Evolutionary conservation across 2,329 filamentous ascomycete species (phyloP).

Genomic region (Periconia digitata): DNA sequence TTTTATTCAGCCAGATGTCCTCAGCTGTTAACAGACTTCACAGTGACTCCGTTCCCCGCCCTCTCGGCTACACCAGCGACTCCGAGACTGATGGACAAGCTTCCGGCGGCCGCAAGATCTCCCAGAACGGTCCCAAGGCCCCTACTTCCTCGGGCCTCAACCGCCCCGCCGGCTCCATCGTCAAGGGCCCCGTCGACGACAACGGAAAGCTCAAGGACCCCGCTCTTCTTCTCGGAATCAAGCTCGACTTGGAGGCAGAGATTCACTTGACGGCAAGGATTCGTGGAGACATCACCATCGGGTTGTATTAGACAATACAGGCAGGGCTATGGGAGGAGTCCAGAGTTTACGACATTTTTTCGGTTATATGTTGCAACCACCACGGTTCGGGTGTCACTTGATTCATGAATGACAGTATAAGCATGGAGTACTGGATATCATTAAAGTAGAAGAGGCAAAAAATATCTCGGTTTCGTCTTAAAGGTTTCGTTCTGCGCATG

Average conservation of each 20-base stretch:
- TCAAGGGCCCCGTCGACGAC: constrained; percentile 60
- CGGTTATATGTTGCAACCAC: too few species aligned
- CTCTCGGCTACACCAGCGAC: constrained; percentile 37
- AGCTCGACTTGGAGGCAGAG: constrained; percentile 65
- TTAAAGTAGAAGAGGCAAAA: constrained; percentile 14
- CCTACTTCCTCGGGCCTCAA: constrained; percentile 45
- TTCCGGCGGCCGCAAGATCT: constrained; percentile 40
- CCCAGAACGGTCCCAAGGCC: constrained; percentile 21
- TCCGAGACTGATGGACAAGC: constrained; percentile 45
- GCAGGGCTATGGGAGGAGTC: constrained; percentile 7
- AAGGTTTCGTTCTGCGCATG: too few species aligned
- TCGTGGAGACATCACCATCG: constrained; percentile 63
- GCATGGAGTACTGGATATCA: constrained; percentile 12
- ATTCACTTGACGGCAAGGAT: constrained; percentile 63
- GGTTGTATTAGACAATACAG: constrained; percentile 54
- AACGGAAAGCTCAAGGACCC: constrained; percentile 61
- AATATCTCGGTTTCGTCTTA: constrained; percentile 10
- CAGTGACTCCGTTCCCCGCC: constrained; percentile 32
- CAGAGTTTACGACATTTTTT: too few species aligned
- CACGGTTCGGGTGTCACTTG: neutral
- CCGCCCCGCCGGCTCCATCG: constrained; percentile 47
- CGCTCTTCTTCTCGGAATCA: constrained; percentile 62
- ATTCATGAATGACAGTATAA: neutral
- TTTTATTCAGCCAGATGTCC: neutral
- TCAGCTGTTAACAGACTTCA: constrained; percentile 4